These are phyloP conservation scores for Saussurea involucrata DNA, from an alignment of 129 eudicot species.

Conservation along the genomic window DNA sequence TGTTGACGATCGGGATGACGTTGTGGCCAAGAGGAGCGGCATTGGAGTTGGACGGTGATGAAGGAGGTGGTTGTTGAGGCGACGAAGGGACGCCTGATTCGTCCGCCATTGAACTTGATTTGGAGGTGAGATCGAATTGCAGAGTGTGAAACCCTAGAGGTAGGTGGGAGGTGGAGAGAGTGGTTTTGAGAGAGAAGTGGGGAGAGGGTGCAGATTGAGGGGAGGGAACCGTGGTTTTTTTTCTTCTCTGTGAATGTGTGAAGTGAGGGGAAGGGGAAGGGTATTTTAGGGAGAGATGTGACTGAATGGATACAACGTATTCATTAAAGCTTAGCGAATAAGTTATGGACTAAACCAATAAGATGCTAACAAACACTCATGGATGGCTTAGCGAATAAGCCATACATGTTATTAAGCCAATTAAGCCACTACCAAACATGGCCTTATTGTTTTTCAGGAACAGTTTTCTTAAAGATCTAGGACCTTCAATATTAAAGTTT, in stretches of 20 bases:
- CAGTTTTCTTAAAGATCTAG: background rate
- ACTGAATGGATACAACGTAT: too few species aligned
- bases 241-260: too few species aligned
- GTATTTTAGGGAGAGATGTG: too few species aligned
- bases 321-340: too few species aligned
- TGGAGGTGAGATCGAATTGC: conserved; percentile 14
- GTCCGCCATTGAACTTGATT: conserved; percentile 59
- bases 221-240: too few species aligned
- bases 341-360: too few species aligned
- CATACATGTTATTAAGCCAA: too few species aligned
- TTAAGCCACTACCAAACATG: too few species aligned
- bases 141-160: conserved; percentile 28
- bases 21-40: conserved; percentile 70
- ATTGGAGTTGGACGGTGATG: conserved; percentile 26
- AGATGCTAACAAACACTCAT: too few species aligned
- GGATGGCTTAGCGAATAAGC: too few species aligned
- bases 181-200: background rate
- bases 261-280: too few species aligned
- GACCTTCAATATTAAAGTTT: background rate
- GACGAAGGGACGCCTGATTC: conserved; percentile 38
- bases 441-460: background rate
- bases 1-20: conserved; percentile 90
- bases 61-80: conserved; percentile 21
- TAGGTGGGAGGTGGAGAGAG: conserved; percentile 16
- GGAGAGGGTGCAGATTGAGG: background rate